phyloP scores from a whole-genome alignment of 176 grass and related monocot genomes.

The Oryza brachyantha region DNA sequence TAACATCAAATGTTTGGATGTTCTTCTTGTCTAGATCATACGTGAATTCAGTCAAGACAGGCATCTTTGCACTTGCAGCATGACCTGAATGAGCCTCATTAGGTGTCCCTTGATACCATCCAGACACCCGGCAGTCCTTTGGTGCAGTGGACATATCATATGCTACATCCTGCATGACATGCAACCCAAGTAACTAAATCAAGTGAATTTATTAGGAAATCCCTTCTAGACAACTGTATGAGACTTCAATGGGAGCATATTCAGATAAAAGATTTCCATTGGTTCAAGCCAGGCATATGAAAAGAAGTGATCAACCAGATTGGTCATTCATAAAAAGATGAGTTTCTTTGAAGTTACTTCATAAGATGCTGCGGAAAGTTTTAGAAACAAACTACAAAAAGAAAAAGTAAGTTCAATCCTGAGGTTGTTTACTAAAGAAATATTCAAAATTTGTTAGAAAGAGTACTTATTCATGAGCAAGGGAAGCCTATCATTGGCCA shows the following conservation, averaged over 20 bases:
- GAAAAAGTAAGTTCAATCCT: not conserved
- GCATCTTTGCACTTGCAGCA: constrained; percentile 34
- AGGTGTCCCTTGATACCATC: constrained; percentile 52
- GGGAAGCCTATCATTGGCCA: not conserved
- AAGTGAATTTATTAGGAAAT: not conserved
- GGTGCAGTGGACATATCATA: constrained; percentile 74
- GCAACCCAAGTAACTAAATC: not conserved
- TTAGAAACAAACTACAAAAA: not conserved
- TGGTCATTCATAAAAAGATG: not conserved
- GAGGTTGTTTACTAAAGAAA: not conserved
- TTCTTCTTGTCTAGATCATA: constrained; percentile 64
- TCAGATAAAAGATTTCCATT: not conserved
- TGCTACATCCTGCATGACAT: constrained; percentile 53
- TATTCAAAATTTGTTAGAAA: not conserved
- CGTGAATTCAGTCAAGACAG: constrained; percentile 38
- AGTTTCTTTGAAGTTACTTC: not conserved
- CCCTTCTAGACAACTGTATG: not conserved
- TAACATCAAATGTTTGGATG: constrained; percentile 54
- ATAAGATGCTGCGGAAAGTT: not conserved
- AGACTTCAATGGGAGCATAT: not conserved
- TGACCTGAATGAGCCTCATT: constrained; percentile 18
- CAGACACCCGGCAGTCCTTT: constrained; percentile 52
- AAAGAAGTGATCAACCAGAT: not conserved
- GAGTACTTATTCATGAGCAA: not conserved
- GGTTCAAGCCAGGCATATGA: not conserved